Conservation (phyloP, 2,329 filamentous ascomycete species). For the Tolypocladium inflatum region DNA sequence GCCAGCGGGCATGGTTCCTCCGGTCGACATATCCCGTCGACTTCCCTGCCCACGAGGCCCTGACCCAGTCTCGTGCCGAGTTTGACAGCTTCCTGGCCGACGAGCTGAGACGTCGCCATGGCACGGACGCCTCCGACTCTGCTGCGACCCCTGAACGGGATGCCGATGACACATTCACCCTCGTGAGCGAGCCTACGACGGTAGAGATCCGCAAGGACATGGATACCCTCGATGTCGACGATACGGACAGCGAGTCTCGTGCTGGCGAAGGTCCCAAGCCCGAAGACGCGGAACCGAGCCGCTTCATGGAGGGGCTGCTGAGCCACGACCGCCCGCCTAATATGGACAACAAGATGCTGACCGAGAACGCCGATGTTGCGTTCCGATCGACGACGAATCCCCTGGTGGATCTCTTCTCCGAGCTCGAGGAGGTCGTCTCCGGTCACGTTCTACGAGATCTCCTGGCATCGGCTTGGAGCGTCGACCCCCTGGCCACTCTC, state of each 20-base stretch:
- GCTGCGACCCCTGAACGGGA: not conserved
- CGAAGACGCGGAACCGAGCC: constrained; percentile 4
- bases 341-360: constrained; percentile 37
- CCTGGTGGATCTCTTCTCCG: constrained; percentile 45
- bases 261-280: not conserved
- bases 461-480: constrained; percentile 38
- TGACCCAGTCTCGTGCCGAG: constrained; percentile 19
- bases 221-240: constrained; percentile 2
- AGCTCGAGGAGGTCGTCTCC: constrained; percentile 33
- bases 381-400: constrained; percentile 32
- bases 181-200: constrained; percentile 15
- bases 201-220: constrained; percentile 11
- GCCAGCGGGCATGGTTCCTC: constrained; percentile 26
- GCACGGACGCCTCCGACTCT: not conserved
- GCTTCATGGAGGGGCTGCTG: constrained; percentile 25
- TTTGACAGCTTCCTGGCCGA: constrained; percentile 22
- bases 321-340: constrained; percentile 8
- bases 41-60: constrained; percentile 25
- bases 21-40: constrained; percentile 26
- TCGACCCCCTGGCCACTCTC: constrained; percentile 37
- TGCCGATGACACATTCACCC: constrained; percentile 14
- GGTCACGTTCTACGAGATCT: constrained; percentile 26
- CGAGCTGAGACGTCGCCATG: constrained; percentile 12
- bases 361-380: constrained; percentile 40
- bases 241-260: not conserved